phyloP scores from a whole-genome alignment of 176 grass and related monocot species.

The Triticum dicoccoides region DNA sequence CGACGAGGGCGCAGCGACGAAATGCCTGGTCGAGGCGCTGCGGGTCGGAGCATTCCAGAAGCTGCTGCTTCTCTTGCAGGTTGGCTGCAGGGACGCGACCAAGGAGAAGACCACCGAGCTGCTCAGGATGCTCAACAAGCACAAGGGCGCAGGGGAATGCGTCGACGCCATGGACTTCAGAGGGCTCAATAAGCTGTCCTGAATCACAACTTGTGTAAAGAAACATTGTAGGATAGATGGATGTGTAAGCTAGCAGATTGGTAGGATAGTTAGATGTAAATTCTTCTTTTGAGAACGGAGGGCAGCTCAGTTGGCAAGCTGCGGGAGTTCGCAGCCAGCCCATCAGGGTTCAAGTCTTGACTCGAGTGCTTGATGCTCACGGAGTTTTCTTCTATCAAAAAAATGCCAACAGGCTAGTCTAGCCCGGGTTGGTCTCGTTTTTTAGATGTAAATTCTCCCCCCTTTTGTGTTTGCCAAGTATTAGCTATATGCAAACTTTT shows the following conservation, averaged over 20 bases:
- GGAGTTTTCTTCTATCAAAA: too few relatives aligned
- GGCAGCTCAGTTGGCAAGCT: too few relatives aligned
- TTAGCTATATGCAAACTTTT: background rate
- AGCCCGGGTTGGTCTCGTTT: too few relatives aligned
- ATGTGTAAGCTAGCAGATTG: background rate
- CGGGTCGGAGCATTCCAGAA: slow-evolving; percentile 83
- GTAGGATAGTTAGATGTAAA: slow-evolving; percentile 15
- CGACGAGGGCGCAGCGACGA: slow-evolving; percentile 13
- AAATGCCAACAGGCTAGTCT: too few relatives aligned
- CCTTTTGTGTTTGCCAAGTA: background rate
- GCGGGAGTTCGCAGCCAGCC: too few relatives aligned
- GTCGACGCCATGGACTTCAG: slow-evolving; percentile 60
- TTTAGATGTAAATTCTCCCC: background rate
- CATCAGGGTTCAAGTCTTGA: too few relatives aligned
- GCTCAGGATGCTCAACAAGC: slow-evolving; percentile 75
- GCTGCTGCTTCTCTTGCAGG: slow-evolving; percentile 72
- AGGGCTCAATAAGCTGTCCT: slow-evolving; percentile 64
- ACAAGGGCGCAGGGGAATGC: slow-evolving; percentile 51
- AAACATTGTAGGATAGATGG: slow-evolving; percentile 17
- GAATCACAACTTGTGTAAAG: slow-evolving; percentile 14
- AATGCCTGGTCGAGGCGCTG: slow-evolving; percentile 49
- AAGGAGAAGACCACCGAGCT: slow-evolving; percentile 77
- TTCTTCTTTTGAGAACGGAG: too few relatives aligned
- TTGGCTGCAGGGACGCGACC: slow-evolving; percentile 54
- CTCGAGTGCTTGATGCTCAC: too few relatives aligned